Base-by-base conservation (phyloP, 148 eudicot species). In the Fagopyrum esculentum region DNA sequence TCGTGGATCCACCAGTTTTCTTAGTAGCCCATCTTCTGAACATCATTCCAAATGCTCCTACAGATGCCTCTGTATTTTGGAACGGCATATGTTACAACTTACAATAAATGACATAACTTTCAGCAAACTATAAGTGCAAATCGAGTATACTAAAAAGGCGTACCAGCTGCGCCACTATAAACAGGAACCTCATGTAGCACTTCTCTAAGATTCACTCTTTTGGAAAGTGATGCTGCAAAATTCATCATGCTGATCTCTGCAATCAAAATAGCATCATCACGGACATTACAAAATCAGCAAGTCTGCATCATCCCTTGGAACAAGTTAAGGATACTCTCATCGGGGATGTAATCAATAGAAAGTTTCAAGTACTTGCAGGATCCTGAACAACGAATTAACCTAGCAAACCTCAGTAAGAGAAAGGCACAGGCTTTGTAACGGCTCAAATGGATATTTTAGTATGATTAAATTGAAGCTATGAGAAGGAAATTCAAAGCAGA, bases 21-120 rank as follows among this genome's bases (percentile, higher is more conserved):
- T 92, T 92, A 69, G 92, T 84, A 78, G 97, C 97, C 95, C 95
- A 92, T 2, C 95, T 87, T 80, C 88, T 82, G 72, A 90, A 85
- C 12, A 84, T 79, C 80, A 88, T 74, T 72, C 90, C 85, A 76
- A 90, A 83, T 75, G 87, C 89, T 30, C 80, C 85, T 19, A 84
- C 90, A 74, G 88, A 77, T 15, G 82, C 83, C 74, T 88, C 92
- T 89, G 66, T 19, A 76, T 5, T 69, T 61, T 12, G n/a, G 19
- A 81, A 70, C 49, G 45, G 5, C 45, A 64, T 15, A 40, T 64
- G 45, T 35, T 64, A 40, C 17, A 40, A 2, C 4, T 48, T 48
- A 48, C 50, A 48, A 48, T 48, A 6, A 7, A 57, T 57, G 16
- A 17, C 30, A n/a, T 29, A 57, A 6, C 30, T 57, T 64, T 64